Percentiles rank a stretch among this genome's conserved stretches.
These are phyloP conservation scores for Lactarius pseudohatsudake DNA, from an alignment of 768 basidiomycete genomes.

Conservation along the genomic window DNA sequence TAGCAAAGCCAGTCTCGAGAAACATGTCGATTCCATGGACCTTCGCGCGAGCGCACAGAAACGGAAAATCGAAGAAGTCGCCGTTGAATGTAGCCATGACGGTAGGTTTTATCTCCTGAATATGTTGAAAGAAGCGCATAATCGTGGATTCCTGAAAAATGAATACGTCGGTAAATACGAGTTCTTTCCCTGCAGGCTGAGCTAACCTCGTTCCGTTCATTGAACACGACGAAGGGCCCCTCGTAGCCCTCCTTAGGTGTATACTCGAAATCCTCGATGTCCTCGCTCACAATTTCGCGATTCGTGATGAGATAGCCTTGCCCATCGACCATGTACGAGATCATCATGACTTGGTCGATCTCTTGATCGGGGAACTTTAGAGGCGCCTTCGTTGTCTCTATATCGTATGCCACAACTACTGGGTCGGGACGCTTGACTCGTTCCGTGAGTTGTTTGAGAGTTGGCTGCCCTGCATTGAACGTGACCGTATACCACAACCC, in stretches of 20 bases:
- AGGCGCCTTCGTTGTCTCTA: slow-evolving; percentile 99
- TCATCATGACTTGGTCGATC: slow-evolving; percentile 99
- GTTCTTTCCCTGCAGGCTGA: background rate
- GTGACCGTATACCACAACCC: slow-evolving; percentile 96
- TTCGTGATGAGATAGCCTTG: slow-evolving; percentile 98
- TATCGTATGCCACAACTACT: slow-evolving; percentile 98
- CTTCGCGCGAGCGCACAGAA: slow-evolving; percentile 82
- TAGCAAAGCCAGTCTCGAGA: slow-evolving; percentile 88
- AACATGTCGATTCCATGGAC: slow-evolving; percentile 96
- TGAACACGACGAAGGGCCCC: slow-evolving; percentile 94
- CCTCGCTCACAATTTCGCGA: slow-evolving; percentile 93
- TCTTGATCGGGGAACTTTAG: slow-evolving; percentile 96
- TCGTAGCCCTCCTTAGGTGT: slow-evolving; percentile 98
- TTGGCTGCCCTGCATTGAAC: slow-evolving; percentile 77
- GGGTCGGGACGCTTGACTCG: slow-evolving; percentile 98
- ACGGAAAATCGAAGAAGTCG: slow-evolving; percentile 99
- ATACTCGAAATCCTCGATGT: slow-evolving; percentile 98
- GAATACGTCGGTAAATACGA: slow-evolving; percentile 1
- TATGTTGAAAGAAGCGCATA: slow-evolving; percentile 87
- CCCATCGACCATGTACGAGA: slow-evolving; percentile 99
- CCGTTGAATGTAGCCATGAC: slow-evolving; percentile 99
- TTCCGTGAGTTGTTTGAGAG: slow-evolving; percentile 67
- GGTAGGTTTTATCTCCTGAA: slow-evolving; percentile 90
- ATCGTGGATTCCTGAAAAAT: slow-evolving; percentile 70
- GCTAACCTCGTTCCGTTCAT: slow-evolving; percentile 86